phyloP scores from a whole-genome alignment of 73 alveolate genomes.

The Paramecium bursaria region DNA sequence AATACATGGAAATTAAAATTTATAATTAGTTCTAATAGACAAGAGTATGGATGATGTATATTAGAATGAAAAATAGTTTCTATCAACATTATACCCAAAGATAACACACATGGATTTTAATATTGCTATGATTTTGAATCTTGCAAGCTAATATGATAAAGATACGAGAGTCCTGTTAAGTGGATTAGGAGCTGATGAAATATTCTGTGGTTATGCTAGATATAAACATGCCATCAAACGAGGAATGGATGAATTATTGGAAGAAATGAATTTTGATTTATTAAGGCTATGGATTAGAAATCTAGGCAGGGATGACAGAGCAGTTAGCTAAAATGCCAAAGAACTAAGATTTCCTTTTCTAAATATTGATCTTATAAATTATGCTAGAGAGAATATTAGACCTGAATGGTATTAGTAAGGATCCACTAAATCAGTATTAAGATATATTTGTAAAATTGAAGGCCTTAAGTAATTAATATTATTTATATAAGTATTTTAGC shows the following conservation, averaged over 20 bases:
- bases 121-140: conserved; percentile 90
- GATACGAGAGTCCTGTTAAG: conserved; percentile 68
- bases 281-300: conserved; percentile 95
- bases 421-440: conserved; percentile 72
- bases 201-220: conserved; percentile 95
- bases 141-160: conserved; percentile 76
- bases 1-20: conserved; percentile 72
- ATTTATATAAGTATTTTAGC: not conserved
- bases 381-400: conserved; percentile 60
- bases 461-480: conserved; percentile 65
- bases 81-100: conserved; percentile 83
- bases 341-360: conserved; percentile 94
- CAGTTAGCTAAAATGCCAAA: conserved; percentile 85
- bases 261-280: conserved; percentile 86
- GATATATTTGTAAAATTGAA: conserved; percentile 69
- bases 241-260: conserved; percentile 78
- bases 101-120: conserved; percentile 97
- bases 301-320: conserved; percentile 97
- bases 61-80: conserved; percentile 73
- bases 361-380: conserved; percentile 78
- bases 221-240: conserved; percentile 87
- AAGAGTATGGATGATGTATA: conserved; percentile 76
- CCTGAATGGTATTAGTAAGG: conserved; percentile 68
- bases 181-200: conserved; percentile 96
- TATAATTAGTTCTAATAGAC: conserved; percentile 82